Conservation (phyloP, 2,329 filamentous ascomycete genomes). For the Hymenoscyphus albidus region DNA sequence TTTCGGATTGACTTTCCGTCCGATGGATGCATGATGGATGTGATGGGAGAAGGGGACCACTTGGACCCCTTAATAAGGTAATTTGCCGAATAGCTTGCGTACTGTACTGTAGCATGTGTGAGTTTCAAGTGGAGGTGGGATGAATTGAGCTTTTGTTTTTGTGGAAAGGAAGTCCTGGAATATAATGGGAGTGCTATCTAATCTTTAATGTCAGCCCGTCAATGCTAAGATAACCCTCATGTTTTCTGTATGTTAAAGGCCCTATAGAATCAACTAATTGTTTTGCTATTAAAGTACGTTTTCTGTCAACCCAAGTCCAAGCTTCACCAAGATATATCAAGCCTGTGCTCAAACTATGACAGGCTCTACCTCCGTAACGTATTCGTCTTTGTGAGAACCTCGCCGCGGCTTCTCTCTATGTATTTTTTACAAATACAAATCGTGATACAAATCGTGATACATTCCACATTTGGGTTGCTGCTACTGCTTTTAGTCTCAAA, state of each 20-base stretch:
- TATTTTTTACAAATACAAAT: not conserved
- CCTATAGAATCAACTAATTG: too few relatives aligned
- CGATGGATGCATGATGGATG: not conserved
- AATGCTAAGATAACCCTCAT: too few relatives aligned
- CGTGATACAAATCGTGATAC: not conserved
- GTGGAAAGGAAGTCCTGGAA: too few relatives aligned
- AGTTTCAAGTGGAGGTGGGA: too few relatives aligned
- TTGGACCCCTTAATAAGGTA: not conserved
- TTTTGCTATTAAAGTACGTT: not conserved
- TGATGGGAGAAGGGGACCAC: not conserved
- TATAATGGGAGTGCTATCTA: too few relatives aligned
- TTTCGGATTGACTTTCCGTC: constrained; percentile 4
- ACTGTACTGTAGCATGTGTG: too few relatives aligned
- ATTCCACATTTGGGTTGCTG: not conserved
- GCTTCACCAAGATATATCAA: not conserved
- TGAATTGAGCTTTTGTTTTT: too few relatives aligned
- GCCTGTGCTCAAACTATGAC: not conserved
- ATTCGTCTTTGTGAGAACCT: not conserved
- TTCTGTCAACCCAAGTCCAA: not conserved
- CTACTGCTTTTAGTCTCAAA: not conserved
- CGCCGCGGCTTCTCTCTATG: not conserved
- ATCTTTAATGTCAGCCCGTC: too few relatives aligned
- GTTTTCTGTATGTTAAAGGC: too few relatives aligned
- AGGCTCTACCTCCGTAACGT: too few relatives aligned
- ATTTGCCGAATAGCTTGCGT: not conserved